phyloP scores from a whole-genome alignment of 257 asterid species.

The Ballota nigra region DNA sequence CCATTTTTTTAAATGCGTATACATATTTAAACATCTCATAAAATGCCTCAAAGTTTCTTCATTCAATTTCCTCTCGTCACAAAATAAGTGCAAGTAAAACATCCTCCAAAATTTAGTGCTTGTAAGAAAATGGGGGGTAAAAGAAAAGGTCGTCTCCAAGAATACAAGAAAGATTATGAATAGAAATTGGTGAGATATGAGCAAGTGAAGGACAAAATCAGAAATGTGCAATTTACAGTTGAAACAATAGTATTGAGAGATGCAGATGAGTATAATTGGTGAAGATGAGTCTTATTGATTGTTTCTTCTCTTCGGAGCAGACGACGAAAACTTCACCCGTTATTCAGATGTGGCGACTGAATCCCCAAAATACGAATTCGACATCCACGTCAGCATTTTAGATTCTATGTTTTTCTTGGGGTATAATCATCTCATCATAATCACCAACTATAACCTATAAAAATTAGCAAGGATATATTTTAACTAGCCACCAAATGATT shows the following conservation, averaged over 20 bases:
- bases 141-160: too few relatives aligned
- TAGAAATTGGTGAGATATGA: background rate
- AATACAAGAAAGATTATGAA: background rate
- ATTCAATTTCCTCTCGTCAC: background rate
- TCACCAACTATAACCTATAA: constrained; percentile 78
- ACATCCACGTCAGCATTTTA: constrained; percentile 25
- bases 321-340: background rate
- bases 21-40: background rate
- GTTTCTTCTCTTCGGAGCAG: background rate
- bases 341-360: background rate
- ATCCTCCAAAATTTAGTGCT: background rate
- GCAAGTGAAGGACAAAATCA: background rate
- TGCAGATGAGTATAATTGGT: background rate
- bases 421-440: constrained; percentile 62
- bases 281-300: background rate
- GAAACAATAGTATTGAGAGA: background rate
- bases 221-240: background rate
- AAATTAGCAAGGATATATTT: constrained; percentile 7
- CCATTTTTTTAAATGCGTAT: too few relatives aligned
- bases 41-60: background rate
- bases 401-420: constrained; percentile 60
- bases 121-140: background rate
- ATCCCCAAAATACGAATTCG: background rate
- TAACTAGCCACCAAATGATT: constrained; percentile 7
- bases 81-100: background rate